Percentiles rank a stretch among this genome's conserved stretches.
phyloP scores from a whole-genome alignment of 2,329 filamentous ascomycete species.

The Graphiopsis chlorocephala region DNA sequence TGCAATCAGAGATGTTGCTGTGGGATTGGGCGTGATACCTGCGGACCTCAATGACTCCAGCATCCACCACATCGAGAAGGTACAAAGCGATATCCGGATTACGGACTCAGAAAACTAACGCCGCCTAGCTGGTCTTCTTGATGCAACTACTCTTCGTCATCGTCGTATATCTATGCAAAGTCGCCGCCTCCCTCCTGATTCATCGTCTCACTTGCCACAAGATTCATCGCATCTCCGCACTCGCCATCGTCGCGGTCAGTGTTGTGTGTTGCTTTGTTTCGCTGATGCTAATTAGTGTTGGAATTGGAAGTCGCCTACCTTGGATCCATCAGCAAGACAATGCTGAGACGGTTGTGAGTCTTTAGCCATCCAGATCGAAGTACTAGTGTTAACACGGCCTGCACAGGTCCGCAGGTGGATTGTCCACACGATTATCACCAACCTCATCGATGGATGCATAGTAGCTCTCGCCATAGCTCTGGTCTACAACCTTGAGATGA shows the following conservation, averaged over 20 bases:
- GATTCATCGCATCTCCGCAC: background rate
- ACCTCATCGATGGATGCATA: background rate
- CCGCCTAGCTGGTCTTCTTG: background rate
- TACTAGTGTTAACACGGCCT: background rate
- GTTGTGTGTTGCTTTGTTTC: background rate
- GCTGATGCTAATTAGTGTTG: background rate
- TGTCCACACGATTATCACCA: background rate
- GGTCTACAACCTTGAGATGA: background rate
- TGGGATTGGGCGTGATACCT: conserved; percentile 1
- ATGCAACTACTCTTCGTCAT: conserved; percentile 1
- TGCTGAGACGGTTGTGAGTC: background rate
- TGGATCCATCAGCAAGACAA: background rate
- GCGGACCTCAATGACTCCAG: background rate
- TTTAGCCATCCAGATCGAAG: background rate
- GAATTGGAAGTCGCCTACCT: background rate
- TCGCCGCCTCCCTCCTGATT: conserved; percentile 1
- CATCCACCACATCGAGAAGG: background rate
- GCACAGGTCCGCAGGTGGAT: background rate
- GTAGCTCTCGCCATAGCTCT: background rate
- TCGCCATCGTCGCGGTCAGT: background rate
- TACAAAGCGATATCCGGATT: background rate
- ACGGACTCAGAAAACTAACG: background rate
- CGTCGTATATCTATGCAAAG: background rate
- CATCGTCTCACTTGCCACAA: conserved; percentile 2
- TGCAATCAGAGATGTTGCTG: background rate